Conservation (phyloP, 495 filamentous ascomycete species). For the Pseudoneurospora amorphoporcata region DNA sequence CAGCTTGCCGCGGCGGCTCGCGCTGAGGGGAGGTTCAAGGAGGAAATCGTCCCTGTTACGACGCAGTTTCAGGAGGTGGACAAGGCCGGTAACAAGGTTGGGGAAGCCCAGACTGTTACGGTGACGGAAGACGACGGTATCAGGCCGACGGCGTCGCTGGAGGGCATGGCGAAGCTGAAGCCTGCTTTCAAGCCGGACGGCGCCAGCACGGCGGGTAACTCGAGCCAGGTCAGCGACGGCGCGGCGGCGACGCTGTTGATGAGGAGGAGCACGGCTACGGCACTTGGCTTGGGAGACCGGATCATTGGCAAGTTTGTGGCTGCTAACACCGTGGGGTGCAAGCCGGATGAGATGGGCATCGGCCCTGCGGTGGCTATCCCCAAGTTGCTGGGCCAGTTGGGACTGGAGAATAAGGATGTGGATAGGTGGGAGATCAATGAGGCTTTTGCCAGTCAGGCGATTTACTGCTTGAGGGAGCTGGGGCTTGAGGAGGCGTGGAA, state of each 20-base stretch:
- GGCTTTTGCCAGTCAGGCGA: constrained; percentile 82
- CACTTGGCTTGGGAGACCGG: constrained; percentile 53
- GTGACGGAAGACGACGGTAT: constrained; percentile 78
- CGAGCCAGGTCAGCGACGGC: constrained; percentile 76
- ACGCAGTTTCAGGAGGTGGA: constrained; percentile 55
- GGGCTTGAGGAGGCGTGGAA: constrained; percentile 52
- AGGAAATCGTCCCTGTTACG: constrained; percentile 68
- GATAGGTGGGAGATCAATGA: constrained; percentile 95
- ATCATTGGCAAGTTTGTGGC: constrained; percentile 76
- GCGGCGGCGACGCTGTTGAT: constrained; percentile 75
- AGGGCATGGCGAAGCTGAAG: constrained; percentile 67
- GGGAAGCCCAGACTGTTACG: constrained; percentile 36
- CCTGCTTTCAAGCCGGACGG: constrained; percentile 71
- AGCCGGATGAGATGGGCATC: constrained; percentile 88
- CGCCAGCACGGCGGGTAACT: constrained; percentile 77
- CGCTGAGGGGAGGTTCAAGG: constrained; percentile 55
- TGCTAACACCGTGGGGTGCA: constrained; percentile 61
- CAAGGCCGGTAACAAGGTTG: constrained; percentile 46
- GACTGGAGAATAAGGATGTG: constrained; percentile 56
- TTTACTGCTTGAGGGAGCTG: constrained; percentile 69
- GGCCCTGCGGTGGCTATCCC: constrained; percentile 82
- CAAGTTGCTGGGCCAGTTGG: constrained; percentile 57
- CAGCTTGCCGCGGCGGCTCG: constrained; percentile 59
- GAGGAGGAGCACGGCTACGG: constrained; percentile 69
- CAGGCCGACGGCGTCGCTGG: constrained; percentile 49